Evolutionary conservation across 805 yeast genomes (phyloP).

Genomic region (Jamesozyma gamospora): DNA sequence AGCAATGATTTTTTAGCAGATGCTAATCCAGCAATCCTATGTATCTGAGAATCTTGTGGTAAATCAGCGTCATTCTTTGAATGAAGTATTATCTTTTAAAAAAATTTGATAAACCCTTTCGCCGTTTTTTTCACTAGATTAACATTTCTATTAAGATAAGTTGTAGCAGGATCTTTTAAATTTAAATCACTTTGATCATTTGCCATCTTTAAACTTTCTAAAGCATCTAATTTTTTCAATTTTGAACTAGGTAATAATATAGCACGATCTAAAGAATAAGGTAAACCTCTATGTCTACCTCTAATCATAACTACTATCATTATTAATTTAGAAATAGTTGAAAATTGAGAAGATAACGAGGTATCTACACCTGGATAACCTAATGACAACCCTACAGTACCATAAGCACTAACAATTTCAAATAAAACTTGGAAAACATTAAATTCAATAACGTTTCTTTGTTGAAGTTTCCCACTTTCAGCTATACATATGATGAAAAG

Average conservation of each 20-base stretch:
- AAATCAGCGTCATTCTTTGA: too few relatives aligned
- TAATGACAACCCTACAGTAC: slow-evolving; percentile 85
- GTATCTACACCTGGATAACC: slow-evolving; percentile 64
- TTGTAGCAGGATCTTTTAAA: slow-evolving; percentile 19
- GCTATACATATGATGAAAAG: slow-evolving; percentile 76
- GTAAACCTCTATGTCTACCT: slow-evolving; percentile 94
- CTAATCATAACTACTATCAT: slow-evolving; percentile 84
- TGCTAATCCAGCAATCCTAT: too few relatives aligned
- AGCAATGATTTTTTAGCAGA: too few relatives aligned
- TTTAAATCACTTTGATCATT: not conserved
- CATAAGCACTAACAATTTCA: slow-evolving; percentile 90
- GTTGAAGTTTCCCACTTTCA: slow-evolving; percentile 57
- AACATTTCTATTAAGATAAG: slow-evolving; percentile 14
- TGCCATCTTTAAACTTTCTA: slow-evolving; percentile 33
- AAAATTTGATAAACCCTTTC: not conserved
- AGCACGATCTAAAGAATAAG: slow-evolving; percentile 88
- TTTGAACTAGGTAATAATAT: slow-evolving; percentile 69
- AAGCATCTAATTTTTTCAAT: slow-evolving; percentile 48
- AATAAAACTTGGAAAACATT: slow-evolving; percentile 64
- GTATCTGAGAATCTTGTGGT: too few relatives aligned
- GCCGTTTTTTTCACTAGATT: not conserved
- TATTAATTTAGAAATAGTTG: slow-evolving; percentile 65
- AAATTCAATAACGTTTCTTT: slow-evolving; percentile 38
- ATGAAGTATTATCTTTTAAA: too few relatives aligned
- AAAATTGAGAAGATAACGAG: slow-evolving; percentile 70